Evolutionary conservation across 1,139 yeast species (phyloP).

Genomic region (Nakaseomyces bracarensis): DNA sequence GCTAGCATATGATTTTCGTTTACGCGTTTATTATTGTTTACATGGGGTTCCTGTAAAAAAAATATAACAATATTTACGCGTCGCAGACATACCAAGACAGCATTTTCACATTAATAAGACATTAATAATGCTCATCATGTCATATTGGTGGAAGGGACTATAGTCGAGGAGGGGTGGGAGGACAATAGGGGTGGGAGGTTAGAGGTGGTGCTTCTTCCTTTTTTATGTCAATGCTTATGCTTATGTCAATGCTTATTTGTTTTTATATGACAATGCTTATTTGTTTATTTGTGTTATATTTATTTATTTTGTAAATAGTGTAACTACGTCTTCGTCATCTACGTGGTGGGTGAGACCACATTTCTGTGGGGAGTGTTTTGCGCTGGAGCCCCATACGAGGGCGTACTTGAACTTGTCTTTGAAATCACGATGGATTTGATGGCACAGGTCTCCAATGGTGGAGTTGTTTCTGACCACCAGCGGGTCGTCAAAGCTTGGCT

Average conservation of each 20-base stretch:
- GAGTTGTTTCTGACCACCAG: conserved; percentile 79
- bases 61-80: neutral
- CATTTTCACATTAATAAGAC: neutral
- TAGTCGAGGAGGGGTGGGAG: neutral
- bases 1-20: neutral
- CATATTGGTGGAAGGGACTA: no score
- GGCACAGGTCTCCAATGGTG: conserved; percentile 80
- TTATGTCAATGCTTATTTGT: neutral
- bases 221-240: no score
- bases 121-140: no score
- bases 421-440: conserved; percentile 86
- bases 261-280: neutral
- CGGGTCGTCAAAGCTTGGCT: conserved; percentile 80
- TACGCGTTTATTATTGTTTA: conserved; percentile 1
- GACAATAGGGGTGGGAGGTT: no score
- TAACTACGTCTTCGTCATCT: conserved; percentile 90
- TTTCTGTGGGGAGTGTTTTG: conserved; percentile 93
- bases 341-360: conserved; percentile 82
- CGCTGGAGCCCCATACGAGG: conserved; percentile 91
- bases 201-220: no score
- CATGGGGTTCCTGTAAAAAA: conserved; percentile 1
- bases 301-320: conserved; percentile 62
- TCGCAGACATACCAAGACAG: no score
- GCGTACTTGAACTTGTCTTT: conserved; percentile 90
- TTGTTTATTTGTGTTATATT: neutral